Base-by-base conservation (phyloP, 495 filamentous ascomycete genomes). In the Terfezia claveryi region DNA sequence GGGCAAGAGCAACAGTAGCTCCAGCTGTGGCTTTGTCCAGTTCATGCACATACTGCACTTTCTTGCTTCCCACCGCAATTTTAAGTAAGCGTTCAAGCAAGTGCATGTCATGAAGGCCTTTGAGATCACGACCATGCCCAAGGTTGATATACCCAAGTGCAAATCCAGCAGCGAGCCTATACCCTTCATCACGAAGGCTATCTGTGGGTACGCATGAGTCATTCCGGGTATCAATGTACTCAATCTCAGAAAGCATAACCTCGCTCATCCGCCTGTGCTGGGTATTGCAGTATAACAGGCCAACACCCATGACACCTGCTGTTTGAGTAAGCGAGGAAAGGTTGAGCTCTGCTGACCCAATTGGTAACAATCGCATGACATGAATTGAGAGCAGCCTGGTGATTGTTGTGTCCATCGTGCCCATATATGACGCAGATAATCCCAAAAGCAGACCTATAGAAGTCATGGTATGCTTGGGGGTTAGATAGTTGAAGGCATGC, bases 181-280 rank as follows among this genome's bases (percentile, higher is more conserved):
- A 96, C 36, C 87, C 84, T 71, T 99, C 91, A 61, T 92, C 87
- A 23, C 92, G 80, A 14, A 95, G 67, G n/a, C 76, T 79, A 59
- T 82, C 80, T 16, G 73, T 70, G 16, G 74, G 71, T 46, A 74
- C 70, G 14, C 73, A 72, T 17, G 71, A 71, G 57, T 95, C 87
- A 38, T 78, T 72, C 10, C 76, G 74, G 14, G 73, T 69, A 50
- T 85, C 84, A 41, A 83, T 72, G 52, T 85, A 81, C 60, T 95
- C 88, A 51, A 99, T 91, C 66, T 99, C 91, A 0, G 88, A 94
- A 41, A 96, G 76, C 85, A 96, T 94, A 37, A 96, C 83, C 66
- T 99, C 91, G 63, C 85, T 94, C 91, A 99, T 99, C 52, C 91
- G 79, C 8, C 91, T 83, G 70, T 99, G 91, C 60, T 96, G 91